Evolutionary conservation across 768 basidiomycete species (phyloP), one percentile per base, ranked within the genome.

Genomic region (Termitomyces sp.): DNA sequence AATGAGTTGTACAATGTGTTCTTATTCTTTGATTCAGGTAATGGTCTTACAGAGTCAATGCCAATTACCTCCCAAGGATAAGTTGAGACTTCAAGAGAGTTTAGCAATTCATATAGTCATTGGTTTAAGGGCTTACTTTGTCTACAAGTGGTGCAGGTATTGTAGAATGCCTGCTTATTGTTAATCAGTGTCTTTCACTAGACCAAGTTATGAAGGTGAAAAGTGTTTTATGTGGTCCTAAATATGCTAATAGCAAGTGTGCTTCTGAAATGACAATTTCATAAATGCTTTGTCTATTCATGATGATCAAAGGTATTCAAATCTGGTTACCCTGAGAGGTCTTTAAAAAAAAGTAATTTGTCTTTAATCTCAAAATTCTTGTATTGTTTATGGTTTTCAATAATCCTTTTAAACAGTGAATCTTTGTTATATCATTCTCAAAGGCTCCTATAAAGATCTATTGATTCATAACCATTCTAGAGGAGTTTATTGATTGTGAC

Each of bases 301-400:
- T 8, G 0, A 27, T 31, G 2, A 38, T 6, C 0, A 23, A 16
- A 0, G 27, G 27, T 2, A 52, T 52, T 2, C 51, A 52, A 2
- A 52, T 6, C 1, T 3, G 9, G 1, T 29, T 29, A 0, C 25
- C n/a, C 4, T 41, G 16, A 0, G 9, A 3, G 0, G n/a, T 6
- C 10, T 41, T 52, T 2, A 31, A 12, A 3, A 17, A 14, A 2
- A 52, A 4, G 29, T 14, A 52, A 2, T 9, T 19, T 12, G 4
- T 52, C 11, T 12, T 52, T 1, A 6, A 31, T 1, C 9, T 27
- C 10, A 10, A 38, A 29, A 9, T 52, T 41, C 16, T 41, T 52
- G n/a, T 40, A 41, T 16, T 37, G 10, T 2, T 29, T 52, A 0
- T 25, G 50, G 5, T 29, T 41, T 0, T 52, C 27, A 2, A 52